Percentiles rank a stretch among this genome's conserved stretches.
Conservation (phyloP, 2,329 filamentous ascomycete genomes). For the Xylaria digitata region DNA sequence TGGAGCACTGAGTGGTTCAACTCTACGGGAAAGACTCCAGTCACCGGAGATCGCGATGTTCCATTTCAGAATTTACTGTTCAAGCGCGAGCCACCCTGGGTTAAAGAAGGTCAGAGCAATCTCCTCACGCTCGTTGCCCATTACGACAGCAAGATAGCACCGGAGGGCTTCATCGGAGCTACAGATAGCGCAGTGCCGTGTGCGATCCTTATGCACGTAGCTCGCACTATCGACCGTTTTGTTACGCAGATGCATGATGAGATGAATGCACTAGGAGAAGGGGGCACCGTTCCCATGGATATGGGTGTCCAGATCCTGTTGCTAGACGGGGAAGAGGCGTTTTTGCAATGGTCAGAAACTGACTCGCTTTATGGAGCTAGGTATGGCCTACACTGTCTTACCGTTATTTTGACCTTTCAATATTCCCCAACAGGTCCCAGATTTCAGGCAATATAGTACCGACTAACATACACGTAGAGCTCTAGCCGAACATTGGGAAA, state of each 20-base stretch:
- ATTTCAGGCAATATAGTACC: conserved; percentile 6
- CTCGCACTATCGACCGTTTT: conserved; percentile 75
- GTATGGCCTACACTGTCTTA: conserved; percentile 52
- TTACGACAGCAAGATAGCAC: conserved; percentile 81
- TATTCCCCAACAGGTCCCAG: neutral
- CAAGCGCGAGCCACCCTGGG: conserved; percentile 82
- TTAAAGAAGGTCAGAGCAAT: conserved; percentile 74
- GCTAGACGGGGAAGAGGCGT: conserved; percentile 86
- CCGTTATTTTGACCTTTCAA: neutral
- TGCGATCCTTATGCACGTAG: conserved; percentile 84
- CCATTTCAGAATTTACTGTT: conserved; percentile 84
- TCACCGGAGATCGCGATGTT: conserved; percentile 69
- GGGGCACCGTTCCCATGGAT: conserved; percentile 68
- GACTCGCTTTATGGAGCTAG: conserved; percentile 84
- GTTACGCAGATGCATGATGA: conserved; percentile 79
- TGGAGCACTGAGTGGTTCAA: conserved; percentile 82
- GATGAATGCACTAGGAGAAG: conserved; percentile 68
- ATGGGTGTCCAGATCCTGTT: conserved; percentile 83
- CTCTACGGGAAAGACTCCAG: conserved; percentile 76
- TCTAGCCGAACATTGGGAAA: conserved; percentile 79
- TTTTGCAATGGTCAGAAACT: conserved; percentile 74
- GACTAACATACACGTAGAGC: conserved; percentile 55
- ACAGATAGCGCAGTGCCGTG: conserved; percentile 87
- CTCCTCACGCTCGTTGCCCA: conserved; percentile 83
- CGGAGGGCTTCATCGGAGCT: conserved; percentile 82